These are phyloP conservation scores for Leishmania tarentolae DNA, from an alignment of 208 protist genomes.

Conservation along the genomic window DNA sequence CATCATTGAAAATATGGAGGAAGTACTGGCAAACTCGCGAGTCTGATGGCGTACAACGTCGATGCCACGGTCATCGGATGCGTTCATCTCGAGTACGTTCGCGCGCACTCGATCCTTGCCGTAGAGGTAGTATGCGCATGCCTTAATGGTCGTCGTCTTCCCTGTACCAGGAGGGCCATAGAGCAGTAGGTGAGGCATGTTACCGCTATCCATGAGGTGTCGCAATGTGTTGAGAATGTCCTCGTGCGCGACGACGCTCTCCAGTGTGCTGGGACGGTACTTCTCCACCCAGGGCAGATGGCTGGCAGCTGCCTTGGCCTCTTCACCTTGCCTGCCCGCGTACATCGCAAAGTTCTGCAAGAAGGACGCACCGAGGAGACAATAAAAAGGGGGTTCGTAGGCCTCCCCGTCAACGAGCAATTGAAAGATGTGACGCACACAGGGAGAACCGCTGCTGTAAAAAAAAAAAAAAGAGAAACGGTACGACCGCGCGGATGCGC, in stretches of 20 bases:
- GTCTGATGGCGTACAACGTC: conserved; percentile 98
- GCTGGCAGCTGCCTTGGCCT: conserved; percentile 23
- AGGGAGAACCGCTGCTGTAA: neutral
- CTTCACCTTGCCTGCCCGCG: conserved; percentile 19
- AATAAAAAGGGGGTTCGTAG: neutral
- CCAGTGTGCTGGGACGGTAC: conserved; percentile 91
- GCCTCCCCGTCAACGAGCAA: neutral
- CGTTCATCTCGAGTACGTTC: conserved; percentile 97
- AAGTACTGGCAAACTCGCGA: conserved; percentile 97
- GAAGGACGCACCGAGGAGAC: neutral
- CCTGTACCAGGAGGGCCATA: conserved; percentile 97
- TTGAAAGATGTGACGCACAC: neutral
- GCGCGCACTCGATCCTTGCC: conserved; percentile 87
- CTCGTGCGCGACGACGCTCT: conserved; percentile 93
- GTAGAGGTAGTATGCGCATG: conserved; percentile 93
- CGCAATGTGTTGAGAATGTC: conserved; percentile 92
- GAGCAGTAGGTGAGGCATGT: conserved; percentile 98
- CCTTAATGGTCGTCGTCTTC: conserved; percentile 91
- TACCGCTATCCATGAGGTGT: conserved; percentile 90
- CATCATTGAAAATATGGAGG: conserved; percentile 92
- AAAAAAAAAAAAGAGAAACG: too few relatives aligned
- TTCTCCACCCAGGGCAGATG: conserved; percentile 95
- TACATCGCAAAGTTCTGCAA: conserved; percentile 3
- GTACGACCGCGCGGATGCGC: neutral
- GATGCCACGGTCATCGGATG: conserved; percentile 99